phyloP scores from a whole-genome alignment of 805 yeast species.

The Alloascoidea hylecoeti region DNA sequence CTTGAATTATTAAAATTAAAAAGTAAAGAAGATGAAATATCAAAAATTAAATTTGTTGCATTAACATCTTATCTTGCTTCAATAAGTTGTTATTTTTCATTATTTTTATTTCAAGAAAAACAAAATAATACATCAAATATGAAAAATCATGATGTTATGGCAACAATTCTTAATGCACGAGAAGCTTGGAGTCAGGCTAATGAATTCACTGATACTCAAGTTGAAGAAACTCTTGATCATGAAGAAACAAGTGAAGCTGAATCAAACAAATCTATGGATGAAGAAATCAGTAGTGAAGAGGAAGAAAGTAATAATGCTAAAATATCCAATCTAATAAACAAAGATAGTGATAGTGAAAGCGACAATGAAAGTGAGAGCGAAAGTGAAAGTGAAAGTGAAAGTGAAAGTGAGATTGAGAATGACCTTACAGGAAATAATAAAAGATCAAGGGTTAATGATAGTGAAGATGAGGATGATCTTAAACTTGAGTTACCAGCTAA shows the following conservation, averaged over 20 bases:
- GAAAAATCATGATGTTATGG: constrained; percentile 89
- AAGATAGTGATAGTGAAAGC: constrained; percentile 14
- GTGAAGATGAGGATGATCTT: constrained; percentile 10
- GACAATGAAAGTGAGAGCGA: constrained; percentile 15
- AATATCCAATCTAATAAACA: too few relatives aligned
- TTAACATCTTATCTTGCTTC: constrained; percentile 70
- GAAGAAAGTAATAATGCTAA: constrained; percentile 13
- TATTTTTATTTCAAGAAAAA: constrained; percentile 43
- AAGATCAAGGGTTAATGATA: constrained; percentile 10
- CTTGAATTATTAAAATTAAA: constrained; percentile 16
- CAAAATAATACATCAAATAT: constrained; percentile 43
- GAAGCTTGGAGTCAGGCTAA: constrained; percentile 85
- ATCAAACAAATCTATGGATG: too few relatives aligned
- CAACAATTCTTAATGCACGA: constrained; percentile 62
- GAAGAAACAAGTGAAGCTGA: constrained; percentile 12
- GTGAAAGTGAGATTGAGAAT: constrained; percentile 5
- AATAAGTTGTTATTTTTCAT: constrained; percentile 63
- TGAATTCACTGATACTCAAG: too few relatives aligned
- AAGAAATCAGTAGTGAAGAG: constrained; percentile 8
- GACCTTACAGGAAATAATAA: constrained; percentile 12
- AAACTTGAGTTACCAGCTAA: constrained; percentile 7
- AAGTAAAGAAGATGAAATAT: constrained; percentile 6
- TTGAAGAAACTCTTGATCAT: too few relatives aligned
- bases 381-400: constrained; percentile 4
- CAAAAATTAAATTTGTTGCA: constrained; percentile 45